Base-by-base conservation (phyloP, 805 yeast genomes). In the Teunomyces stri region DNA sequence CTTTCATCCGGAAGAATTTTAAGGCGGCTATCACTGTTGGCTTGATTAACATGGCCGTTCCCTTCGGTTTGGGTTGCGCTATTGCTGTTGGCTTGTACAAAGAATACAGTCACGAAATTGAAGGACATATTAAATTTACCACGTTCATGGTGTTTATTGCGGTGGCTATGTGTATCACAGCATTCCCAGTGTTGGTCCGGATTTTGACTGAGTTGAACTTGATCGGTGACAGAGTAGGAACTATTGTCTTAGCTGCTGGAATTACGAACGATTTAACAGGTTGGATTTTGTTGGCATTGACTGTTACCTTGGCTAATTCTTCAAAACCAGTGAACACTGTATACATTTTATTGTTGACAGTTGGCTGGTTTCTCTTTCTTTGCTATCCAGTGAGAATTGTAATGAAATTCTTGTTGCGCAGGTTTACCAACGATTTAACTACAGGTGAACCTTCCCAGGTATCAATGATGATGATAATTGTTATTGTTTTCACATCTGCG, bases 151-250 rank as follows among this genome's bases (percentile, higher is more conserved):
- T 87, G 9, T 87, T 87, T 56, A 82, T 87, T 43, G 91, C 92
- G 2, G 89, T 85, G 10, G 92, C 96, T 2, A 76, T 87, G 74
- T 81, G 92, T 52, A 85, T 87, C 53, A 87, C 96, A 3, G 96
- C 96, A 0, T 84, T 87, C 63, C 96, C 96, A 0, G 96, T 87
- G 2, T 66, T 87, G 51, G 92, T 88, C 1, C 80, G 95, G 60
- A 87, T 87, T 22, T 67, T 87, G 52, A 82, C 89, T 4, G 92
- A 87, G 59, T 71, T 87, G 51, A 76, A 87, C 53, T 70, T 87
- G 50, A 76, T 85, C 38, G 82, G 81, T 43, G 90, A 84, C 58
- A 72, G 88, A 53, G 91, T 87, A 16, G 90, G 89, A 6, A 69
- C 74, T 20, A 66, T 75, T 41, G 94, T 86, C n/a, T 67, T 87